These are phyloP conservation scores for Sclerotiophoma versabilis DNA, from an alignment of 2,329 filamentous ascomycete genomes.

Conservation along the genomic window DNA sequence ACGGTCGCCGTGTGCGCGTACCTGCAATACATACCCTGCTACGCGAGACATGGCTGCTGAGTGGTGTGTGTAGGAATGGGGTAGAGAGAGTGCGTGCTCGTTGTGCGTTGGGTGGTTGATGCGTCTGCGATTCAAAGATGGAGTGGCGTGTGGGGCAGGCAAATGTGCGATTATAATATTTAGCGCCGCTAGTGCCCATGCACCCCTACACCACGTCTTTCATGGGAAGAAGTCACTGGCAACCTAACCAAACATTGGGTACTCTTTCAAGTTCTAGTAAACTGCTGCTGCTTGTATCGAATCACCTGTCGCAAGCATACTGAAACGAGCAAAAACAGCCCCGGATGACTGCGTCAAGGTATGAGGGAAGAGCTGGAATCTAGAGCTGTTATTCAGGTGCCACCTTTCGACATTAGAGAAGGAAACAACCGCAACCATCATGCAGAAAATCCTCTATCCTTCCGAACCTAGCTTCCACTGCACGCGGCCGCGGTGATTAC, in stretches of 20 bases:
- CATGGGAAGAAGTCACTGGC: too few relatives aligned
- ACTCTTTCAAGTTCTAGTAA: too few relatives aligned
- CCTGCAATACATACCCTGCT: constrained; percentile 41
- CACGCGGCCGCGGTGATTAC: constrained; percentile 32
- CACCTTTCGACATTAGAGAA: neutral
- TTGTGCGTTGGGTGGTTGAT: constrained; percentile 10
- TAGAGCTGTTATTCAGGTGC: neutral
- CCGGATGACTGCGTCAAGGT: too few relatives aligned
- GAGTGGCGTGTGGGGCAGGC: constrained; percentile 29
- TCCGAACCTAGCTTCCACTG: constrained; percentile 48
- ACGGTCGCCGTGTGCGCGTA: neutral
- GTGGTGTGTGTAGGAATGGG: constrained; percentile 17
- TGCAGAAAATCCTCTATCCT: constrained; percentile 23
- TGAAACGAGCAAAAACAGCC: too few relatives aligned
- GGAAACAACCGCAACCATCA: neutral
- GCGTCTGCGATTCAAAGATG: constrained; percentile 23
- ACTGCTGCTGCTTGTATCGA: too few relatives aligned
- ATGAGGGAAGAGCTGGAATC: too few relatives aligned
- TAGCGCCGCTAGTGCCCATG: constrained; percentile 16
- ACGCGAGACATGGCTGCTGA: constrained; percentile 45
- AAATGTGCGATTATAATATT: constrained; percentile 17
- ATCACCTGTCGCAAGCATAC: too few relatives aligned
- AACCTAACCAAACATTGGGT: neutral
- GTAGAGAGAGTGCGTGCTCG: constrained; percentile 5
- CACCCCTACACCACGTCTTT: neutral